These are phyloP conservation scores for Monilinia laxa DNA, from an alignment of 2,329 filamentous ascomycete genomes.

Conservation along the genomic window DNA sequence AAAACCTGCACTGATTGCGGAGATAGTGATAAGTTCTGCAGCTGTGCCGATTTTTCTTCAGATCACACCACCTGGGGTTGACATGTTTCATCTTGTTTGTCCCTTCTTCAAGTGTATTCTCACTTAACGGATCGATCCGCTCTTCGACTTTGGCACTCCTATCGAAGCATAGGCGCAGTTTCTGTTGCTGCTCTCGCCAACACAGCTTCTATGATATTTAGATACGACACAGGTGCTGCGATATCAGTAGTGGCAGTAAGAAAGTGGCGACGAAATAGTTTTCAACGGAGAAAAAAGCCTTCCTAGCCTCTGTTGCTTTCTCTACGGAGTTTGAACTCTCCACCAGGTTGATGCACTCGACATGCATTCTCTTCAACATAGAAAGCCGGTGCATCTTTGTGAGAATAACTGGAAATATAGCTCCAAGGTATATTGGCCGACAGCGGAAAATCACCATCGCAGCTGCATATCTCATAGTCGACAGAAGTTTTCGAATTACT, in stretches of 20 bases:
- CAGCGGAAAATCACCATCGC: conserved; percentile 48
- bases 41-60: background rate
- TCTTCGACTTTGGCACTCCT: conserved; percentile 18
- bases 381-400: conserved; percentile 53
- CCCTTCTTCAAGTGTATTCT: background rate
- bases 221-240: conserved; percentile 34
- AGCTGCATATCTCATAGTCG: conserved; percentile 43
- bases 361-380: conserved; percentile 41
- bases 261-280: conserved; percentile 22
- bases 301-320: conserved; percentile 1
- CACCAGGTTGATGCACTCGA: conserved; percentile 22
- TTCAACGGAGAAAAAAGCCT: background rate
- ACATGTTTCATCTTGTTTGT: background rate
- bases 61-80: background rate
- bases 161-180: conserved; percentile 28
- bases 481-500: conserved; percentile 29
- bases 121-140: conserved; percentile 13
- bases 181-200: conserved; percentile 29
- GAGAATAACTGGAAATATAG: conserved; percentile 50
- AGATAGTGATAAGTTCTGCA: background rate
- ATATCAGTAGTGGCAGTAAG: conserved; percentile 29
- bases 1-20: background rate
- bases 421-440: conserved; percentile 47
- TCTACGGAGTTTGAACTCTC: conserved; percentile 25
- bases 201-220: conserved; percentile 32